Percentiles rank a stretch among this genome's conserved stretches.
These are phyloP conservation scores for Cytospora chrysosperma DNA, from an alignment of 2,329 filamentous ascomycete genomes.

Conservation along the genomic window DNA sequence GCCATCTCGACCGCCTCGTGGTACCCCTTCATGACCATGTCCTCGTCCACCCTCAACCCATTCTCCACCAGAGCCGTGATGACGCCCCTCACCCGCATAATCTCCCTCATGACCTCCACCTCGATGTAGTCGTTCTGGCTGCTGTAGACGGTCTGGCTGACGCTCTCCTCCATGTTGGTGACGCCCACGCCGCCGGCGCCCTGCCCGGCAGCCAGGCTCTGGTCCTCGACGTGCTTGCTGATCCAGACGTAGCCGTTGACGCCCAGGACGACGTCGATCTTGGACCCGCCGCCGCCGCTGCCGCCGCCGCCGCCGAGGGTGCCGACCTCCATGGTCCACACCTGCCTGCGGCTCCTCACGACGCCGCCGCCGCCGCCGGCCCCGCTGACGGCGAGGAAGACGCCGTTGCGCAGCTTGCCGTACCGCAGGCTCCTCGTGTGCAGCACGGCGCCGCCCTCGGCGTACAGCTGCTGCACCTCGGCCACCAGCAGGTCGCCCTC, in stretches of 20 bases:
- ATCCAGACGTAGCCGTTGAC: constrained; percentile 99
- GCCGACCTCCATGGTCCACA: constrained; percentile 72
- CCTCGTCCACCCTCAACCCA: constrained; percentile 83
- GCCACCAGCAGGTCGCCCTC: constrained; percentile 93
- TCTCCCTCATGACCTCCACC: constrained; percentile 77
- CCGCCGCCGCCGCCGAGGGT: constrained; percentile 40
- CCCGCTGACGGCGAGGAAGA: constrained; percentile 80
- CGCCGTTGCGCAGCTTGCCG: constrained; percentile 90
- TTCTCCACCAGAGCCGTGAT: constrained; percentile 81
- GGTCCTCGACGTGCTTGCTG: constrained; percentile 72
- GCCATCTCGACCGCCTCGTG: constrained; percentile 76
- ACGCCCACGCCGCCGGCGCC: constrained; percentile 63
- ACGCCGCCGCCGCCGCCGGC: constrained; percentile 84
- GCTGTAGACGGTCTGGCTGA: constrained; percentile 84
- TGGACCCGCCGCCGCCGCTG: too few species aligned
- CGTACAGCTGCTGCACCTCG: constrained; percentile 87
- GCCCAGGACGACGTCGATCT: constrained; percentile 82
- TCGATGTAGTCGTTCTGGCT: constrained; percentile 90
- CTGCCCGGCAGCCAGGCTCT: constrained; percentile 45
- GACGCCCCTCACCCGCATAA: constrained; percentile 77
- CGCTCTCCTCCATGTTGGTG: constrained; percentile 83
- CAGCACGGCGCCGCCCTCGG: constrained; percentile 80
- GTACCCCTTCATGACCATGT: constrained; percentile 80
- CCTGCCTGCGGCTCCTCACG: constrained; percentile 78
- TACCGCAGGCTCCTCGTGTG: constrained; percentile 92